Evolutionary conservation across 257 asterid species (phyloP).

Genomic region (Petrea volubilis): DNA sequence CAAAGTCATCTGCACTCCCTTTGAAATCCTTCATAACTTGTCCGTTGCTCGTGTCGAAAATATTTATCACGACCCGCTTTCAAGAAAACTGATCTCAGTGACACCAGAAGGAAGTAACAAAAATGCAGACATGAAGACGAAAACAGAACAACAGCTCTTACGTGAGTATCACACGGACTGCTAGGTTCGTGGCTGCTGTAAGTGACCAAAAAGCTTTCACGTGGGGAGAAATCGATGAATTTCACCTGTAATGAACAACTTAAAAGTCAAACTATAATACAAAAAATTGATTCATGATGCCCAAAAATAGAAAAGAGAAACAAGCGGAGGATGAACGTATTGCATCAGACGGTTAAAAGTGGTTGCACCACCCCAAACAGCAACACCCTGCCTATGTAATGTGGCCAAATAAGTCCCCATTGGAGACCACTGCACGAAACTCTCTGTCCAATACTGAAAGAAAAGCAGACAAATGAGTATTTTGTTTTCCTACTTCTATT

Average conservation of each 20-base stretch:
- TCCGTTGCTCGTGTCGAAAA: conserved; percentile 89
- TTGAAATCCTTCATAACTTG: conserved; percentile 88
- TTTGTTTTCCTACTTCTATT: too few relatives aligned
- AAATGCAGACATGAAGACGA: background rate
- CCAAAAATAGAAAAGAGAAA: background rate
- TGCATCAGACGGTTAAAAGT: conserved; percentile 82
- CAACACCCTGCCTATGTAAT: conserved; percentile 94
- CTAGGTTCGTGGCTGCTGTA: conserved; percentile 99
- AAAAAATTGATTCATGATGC: background rate
- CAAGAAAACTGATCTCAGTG: conserved; percentile 15
- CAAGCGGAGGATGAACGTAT: conserved; percentile 85
- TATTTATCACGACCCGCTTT: conserved; percentile 87
- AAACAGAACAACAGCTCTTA: conserved; percentile 24
- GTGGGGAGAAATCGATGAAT: conserved; percentile 91
- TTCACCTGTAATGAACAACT: conserved; percentile 61
- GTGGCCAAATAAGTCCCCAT: conserved; percentile 94
- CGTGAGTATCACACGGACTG: conserved; percentile 97
- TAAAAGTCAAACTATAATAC: conserved; percentile 6
- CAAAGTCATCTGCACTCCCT: conserved; percentile 96
- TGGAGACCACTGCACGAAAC: conserved; percentile 98
- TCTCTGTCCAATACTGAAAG: conserved; percentile 97
- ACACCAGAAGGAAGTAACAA: background rate
- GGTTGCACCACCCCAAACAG: conserved; percentile 96
- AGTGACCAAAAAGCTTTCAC: conserved; percentile 86
- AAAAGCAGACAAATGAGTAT: too few relatives aligned